Evolutionary conservation across 441 rosid genomes (phyloP).

Genomic region (Syzygium malaccense): DNA sequence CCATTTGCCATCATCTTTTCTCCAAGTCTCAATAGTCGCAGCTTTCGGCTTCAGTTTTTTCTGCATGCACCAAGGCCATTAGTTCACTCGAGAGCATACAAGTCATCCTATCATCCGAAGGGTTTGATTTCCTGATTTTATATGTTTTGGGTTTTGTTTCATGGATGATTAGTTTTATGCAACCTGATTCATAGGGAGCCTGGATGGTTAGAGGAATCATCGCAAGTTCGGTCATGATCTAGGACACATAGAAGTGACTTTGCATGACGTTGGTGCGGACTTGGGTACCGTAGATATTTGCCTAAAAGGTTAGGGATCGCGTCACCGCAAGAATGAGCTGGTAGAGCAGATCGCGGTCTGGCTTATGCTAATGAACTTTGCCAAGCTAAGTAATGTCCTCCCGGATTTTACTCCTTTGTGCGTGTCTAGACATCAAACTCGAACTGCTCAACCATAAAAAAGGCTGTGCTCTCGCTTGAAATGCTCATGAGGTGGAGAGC

Average conservation of each 20-base stretch:
- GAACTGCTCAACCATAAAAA: not conserved
- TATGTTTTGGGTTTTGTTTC: not conserved
- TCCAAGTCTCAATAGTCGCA: not conserved
- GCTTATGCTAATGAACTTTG: not conserved
- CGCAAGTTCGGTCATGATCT: not conserved
- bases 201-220: not conserved
- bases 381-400: not conserved
- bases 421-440: not conserved
- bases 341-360: not conserved
- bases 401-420: not conserved
- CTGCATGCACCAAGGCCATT: not conserved
- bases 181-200: not conserved
- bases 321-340: not conserved
- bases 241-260: not conserved
- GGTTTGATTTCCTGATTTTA: not conserved
- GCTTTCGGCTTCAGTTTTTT: not conserved
- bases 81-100: not conserved
- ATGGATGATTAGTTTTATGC: not conserved
- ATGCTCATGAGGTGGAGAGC: not conserved
- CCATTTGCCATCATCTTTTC: not conserved
- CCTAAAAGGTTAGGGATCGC: not conserved
- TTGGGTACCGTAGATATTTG: not conserved
- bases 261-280: not conserved
- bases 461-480: not conserved
- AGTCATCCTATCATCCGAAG: not conserved